These are phyloP conservation scores for Ruellia speciosa DNA, from an alignment of 305 asterid species.

Conservation along the genomic window DNA sequence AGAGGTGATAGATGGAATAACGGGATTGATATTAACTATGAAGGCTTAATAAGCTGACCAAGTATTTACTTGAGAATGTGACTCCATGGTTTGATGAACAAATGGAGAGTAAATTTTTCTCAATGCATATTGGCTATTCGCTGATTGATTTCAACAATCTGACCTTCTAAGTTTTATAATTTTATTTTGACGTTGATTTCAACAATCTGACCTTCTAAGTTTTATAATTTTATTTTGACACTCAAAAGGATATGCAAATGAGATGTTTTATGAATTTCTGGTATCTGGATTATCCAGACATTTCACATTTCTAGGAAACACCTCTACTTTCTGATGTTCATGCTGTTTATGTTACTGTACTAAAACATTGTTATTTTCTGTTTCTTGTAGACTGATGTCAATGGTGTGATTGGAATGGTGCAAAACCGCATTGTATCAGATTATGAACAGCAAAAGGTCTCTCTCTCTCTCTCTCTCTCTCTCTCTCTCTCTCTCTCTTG, in stretches of 20 bases:
- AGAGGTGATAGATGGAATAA: not conserved
- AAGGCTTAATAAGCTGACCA: constrained; percentile 8
- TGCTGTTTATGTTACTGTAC: not conserved
- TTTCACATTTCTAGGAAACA: constrained; percentile 14
- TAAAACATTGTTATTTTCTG: constrained; percentile 12
- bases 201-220: not conserved
- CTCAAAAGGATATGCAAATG: constrained; percentile 5
- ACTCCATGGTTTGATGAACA: constrained; percentile 1
- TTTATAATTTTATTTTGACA: constrained; percentile 1
- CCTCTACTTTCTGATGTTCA: constrained; percentile 8
- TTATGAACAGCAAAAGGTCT: constrained; percentile 73
- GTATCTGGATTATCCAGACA: not conserved
- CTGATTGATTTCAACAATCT: constrained; percentile 7
- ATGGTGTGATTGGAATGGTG: constrained; percentile 59
- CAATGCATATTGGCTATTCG: constrained; percentile 2
- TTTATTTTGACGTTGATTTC: constrained; percentile 4
- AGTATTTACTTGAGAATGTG: constrained; percentile 1
- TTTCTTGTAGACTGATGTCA: constrained; percentile 55
- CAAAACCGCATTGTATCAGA: constrained; percentile 59
- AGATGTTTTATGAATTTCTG: constrained; percentile 1
- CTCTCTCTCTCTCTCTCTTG: constrained; percentile 1
- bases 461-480: constrained; percentile 22
- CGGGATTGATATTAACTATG: constrained; percentile 4
- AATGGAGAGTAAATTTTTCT: not conserved
- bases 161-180: not conserved